phyloP scores from a whole-genome alignment of 2,329 filamentous ascomycete genomes.

The Colletotrichum salicis region DNA sequence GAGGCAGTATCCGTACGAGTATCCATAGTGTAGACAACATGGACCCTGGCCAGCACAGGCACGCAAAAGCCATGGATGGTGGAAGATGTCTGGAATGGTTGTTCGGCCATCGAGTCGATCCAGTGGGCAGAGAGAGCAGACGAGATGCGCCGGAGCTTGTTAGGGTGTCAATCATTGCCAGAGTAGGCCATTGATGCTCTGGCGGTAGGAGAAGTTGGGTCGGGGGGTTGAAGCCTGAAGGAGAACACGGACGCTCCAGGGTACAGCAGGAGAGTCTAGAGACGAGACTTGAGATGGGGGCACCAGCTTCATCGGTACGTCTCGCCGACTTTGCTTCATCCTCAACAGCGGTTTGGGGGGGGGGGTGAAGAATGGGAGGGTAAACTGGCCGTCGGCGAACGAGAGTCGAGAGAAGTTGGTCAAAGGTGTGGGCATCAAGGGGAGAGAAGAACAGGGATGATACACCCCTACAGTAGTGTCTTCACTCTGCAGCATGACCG shows the following conservation, averaged over 20 bases:
- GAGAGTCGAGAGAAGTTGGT: slow-evolving; percentile 11
- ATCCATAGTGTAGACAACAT: neutral
- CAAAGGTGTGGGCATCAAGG: slow-evolving; percentile 5
- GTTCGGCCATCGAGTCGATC: slow-evolving; percentile 16
- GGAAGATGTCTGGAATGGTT: slow-evolving; percentile 20
- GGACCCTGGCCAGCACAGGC: slow-evolving; percentile 8
- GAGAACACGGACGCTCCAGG: neutral
- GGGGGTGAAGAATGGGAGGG: neutral
- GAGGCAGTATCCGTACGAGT: too few relatives aligned
- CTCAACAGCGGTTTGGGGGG: slow-evolving; percentile 16
- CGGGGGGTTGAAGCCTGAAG: neutral
- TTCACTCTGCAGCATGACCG: neutral
- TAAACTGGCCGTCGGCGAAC: slow-evolving; percentile 10
- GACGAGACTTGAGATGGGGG: slow-evolving; percentile 19
- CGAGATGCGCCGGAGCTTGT: slow-evolving; percentile 15
- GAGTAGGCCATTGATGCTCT: slow-evolving; percentile 9
- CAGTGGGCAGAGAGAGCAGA: slow-evolving; percentile 9
- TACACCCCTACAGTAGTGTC: neutral
- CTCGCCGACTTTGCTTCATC: slow-evolving; percentile 10
- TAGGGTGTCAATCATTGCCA: slow-evolving; percentile 9
- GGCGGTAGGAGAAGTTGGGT: neutral
- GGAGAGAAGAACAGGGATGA: neutral
- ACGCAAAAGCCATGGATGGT: slow-evolving; percentile 19
- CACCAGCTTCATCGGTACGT: neutral
- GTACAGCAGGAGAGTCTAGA: neutral